These are phyloP conservation scores for Termitomyces sp. DNA, from an alignment of 768 basidiomycete genomes.

Conservation along the genomic window DNA sequence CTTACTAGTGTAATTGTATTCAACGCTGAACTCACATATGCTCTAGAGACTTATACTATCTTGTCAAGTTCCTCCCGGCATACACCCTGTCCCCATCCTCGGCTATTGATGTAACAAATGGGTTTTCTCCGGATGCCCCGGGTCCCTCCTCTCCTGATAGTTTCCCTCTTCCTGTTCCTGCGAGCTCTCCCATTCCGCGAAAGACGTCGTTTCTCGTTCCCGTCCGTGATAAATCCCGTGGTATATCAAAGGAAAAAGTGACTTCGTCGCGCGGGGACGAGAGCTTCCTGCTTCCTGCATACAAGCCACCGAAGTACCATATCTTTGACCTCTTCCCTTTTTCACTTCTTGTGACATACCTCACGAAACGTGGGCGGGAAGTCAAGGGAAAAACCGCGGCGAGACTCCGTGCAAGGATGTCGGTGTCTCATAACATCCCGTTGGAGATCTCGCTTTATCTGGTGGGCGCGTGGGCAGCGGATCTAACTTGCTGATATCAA, in stretches of 20 bases:
- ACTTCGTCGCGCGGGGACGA: slow-evolving; percentile 38
- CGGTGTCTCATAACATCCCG: slow-evolving; percentile 56
- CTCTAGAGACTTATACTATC: slow-evolving; percentile 53
- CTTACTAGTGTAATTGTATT: slow-evolving; percentile 9
- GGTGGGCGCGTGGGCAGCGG: slow-evolving; percentile 26
- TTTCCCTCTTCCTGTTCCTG: slow-evolving; percentile 18
- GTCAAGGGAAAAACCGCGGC: slow-evolving; percentile 62
- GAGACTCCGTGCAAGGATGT: slow-evolving; percentile 43
- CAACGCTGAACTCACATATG: slow-evolving; percentile 8
- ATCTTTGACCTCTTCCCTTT: slow-evolving; percentile 67
- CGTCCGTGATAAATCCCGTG: background rate
- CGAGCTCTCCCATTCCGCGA: slow-evolving; percentile 17
- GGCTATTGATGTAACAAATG: slow-evolving; percentile 19
- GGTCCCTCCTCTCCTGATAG: slow-evolving; percentile 20
- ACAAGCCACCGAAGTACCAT: slow-evolving; percentile 52
- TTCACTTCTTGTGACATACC: slow-evolving; percentile 44
- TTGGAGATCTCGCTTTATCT: slow-evolving; percentile 66
- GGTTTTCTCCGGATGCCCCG: background rate
- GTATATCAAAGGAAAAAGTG: slow-evolving; percentile 21
- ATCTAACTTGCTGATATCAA: background rate
- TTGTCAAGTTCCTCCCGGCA: slow-evolving; percentile 67
- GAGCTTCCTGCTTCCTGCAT: slow-evolving; percentile 42
- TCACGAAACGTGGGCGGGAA: slow-evolving; percentile 41
- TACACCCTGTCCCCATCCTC: slow-evolving; percentile 50
- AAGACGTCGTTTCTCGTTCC: slow-evolving; percentile 8